phyloP scores from a whole-genome alignment of 2,329 filamentous ascomycete genomes.

The Botrytis byssoidea region DNA sequence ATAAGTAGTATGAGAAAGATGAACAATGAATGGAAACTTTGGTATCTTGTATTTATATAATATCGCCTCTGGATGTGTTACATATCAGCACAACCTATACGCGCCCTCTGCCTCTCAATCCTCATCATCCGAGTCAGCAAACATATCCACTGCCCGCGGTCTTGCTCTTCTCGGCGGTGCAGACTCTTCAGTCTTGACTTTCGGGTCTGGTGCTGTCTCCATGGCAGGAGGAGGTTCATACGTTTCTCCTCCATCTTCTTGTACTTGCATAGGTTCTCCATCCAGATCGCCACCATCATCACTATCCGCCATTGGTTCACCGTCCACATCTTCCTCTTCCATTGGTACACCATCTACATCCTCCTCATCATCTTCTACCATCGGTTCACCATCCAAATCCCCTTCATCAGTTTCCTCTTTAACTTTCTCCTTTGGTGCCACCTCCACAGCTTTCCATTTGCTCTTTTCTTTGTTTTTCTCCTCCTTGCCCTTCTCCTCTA shows the following conservation, averaged over 20 bases:
- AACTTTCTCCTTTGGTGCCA: conserved; percentile 48
- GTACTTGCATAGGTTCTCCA: conserved; percentile 37
- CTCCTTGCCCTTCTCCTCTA: conserved; percentile 37
- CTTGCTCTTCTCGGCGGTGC: conserved; percentile 31
- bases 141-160: conserved; percentile 82
- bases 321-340: conserved; percentile 49
- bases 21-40: neutral
- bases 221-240: neutral
- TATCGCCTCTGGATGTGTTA: neutral
- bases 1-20: neutral
- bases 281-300: conserved; percentile 41
- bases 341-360: conserved; percentile 44
- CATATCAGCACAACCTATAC: too few species aligned
- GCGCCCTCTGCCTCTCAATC: conserved; percentile 13
- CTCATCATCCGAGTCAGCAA: conserved; percentile 68
- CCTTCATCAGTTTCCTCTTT: conserved; percentile 47
- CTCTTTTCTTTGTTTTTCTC: conserved; percentile 36
- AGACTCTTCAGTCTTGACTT: conserved; percentile 2
- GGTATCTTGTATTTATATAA: neutral
- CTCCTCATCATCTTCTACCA: conserved; percentile 44
- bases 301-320: conserved; percentile 52
- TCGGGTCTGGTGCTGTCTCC: neutral
- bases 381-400: conserved; percentile 44
- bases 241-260: neutral
- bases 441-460: conserved; percentile 42